phyloP scores from a whole-genome alignment of 108 stramenopile species.

The Mayamaea pseudoterrestris region DNA sequence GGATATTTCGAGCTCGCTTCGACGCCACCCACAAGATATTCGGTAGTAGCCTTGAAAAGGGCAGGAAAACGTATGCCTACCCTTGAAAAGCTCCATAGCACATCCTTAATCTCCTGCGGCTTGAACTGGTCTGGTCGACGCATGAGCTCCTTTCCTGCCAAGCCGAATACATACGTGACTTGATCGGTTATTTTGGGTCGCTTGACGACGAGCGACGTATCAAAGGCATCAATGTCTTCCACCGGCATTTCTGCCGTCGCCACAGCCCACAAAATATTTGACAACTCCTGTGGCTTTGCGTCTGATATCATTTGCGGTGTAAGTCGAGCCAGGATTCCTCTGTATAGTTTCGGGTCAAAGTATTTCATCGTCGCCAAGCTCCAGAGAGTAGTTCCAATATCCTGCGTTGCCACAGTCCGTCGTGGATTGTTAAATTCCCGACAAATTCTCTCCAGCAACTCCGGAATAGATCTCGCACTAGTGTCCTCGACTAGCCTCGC shows the following conservation, averaged over 20 bases:
- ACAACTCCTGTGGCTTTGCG: conserved; percentile 74
- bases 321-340: conserved; percentile 36
- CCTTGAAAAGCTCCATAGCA: conserved; percentile 65
- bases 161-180: conserved; percentile 38
- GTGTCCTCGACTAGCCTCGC: conserved; percentile 46
- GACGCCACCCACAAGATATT: conserved; percentile 40
- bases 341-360: conserved; percentile 37
- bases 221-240: conserved; percentile 42
- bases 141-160: conserved; percentile 54
- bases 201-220: conserved; percentile 41
- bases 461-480: conserved; percentile 9
- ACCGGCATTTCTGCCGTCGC: conserved; percentile 48
- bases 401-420: conserved; percentile 36
- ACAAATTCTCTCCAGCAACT: conserved; percentile 25
- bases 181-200: conserved; percentile 34
- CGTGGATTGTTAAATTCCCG: conserved; percentile 25
- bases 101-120: conserved; percentile 72
- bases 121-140: conserved; percentile 64
- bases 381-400: conserved; percentile 66
- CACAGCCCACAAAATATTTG: conserved; percentile 61
- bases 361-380: conserved; percentile 52
- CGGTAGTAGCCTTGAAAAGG: conserved; percentile 52
- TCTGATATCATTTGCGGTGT: conserved; percentile 18
- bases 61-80: conserved; percentile 59
- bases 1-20: not conserved